Evolutionary conservation across 1,139 yeast species (phyloP).

Genomic region (Pichia terricola): DNA sequence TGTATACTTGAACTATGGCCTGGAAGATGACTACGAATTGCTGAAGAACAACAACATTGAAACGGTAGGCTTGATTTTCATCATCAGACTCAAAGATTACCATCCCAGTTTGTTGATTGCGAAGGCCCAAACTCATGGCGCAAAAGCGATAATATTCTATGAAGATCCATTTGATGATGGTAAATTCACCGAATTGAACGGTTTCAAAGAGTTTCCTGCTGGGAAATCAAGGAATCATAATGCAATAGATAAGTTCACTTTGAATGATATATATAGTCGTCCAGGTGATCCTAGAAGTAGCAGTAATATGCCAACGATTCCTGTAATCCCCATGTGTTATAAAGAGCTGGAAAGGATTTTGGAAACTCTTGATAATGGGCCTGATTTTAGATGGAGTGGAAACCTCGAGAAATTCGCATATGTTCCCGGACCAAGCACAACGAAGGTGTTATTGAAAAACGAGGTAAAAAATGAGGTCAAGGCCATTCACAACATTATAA

Average conservation of each 20-base stretch:
- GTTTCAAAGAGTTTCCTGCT: conserved; percentile 32
- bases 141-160: conserved; percentile 26
- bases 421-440: conserved; percentile 30
- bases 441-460: conserved; percentile 16
- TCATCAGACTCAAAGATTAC: conserved; percentile 24
- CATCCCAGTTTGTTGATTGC: conserved; percentile 26
- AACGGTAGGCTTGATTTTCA: conserved; percentile 23
- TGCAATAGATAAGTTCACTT: conserved; percentile 46
- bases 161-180: conserved; percentile 38
- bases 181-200: conserved; percentile 29
- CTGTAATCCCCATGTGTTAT: conserved; percentile 32
- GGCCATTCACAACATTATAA: conserved; percentile 35
- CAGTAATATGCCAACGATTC: conserved; percentile 39
- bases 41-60: conserved; percentile 17
- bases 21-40: conserved; percentile 22
- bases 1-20: conserved; percentile 28
- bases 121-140: conserved; percentile 26
- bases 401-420: conserved; percentile 29
- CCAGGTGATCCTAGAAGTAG: conserved; percentile 77
- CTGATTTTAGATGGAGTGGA: conserved; percentile 28
- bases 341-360: conserved; percentile 32
- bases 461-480: conserved; percentile 28
- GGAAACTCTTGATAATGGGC: conserved; percentile 25
- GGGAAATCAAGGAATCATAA: conserved; percentile 39
- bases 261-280: conserved; percentile 43